phyloP scores from a whole-genome alignment of 2,329 filamentous ascomycete species.

The Hypoxylon sp. region DNA sequence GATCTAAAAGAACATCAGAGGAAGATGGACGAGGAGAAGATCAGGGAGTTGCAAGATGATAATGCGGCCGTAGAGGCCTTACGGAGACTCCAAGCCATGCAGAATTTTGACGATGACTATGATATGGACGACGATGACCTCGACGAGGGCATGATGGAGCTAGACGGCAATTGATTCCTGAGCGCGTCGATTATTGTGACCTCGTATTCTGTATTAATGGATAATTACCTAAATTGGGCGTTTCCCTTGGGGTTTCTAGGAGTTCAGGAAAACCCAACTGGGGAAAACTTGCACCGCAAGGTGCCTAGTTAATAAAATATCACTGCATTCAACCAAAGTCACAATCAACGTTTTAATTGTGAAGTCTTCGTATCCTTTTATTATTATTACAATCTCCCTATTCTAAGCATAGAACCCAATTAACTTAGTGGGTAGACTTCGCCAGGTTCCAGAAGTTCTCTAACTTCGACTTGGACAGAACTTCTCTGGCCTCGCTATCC shows the following conservation, averaged over 20 bases:
- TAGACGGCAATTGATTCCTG: slow-evolving; percentile 44
- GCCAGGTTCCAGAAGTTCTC: slow-evolving; percentile 96
- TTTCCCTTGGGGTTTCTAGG: not conserved
- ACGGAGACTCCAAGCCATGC: slow-evolving; percentile 49
- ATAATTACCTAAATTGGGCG: not conserved
- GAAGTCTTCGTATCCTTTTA: not conserved
- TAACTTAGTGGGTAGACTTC: slow-evolving; percentile 67
- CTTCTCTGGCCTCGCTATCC: slow-evolving; percentile 88
- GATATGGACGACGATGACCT: slow-evolving; percentile 68
- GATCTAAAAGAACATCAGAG: slow-evolving; percentile 85
- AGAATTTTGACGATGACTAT: slow-evolving; percentile 60
- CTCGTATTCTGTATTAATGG: slow-evolving; percentile 2
- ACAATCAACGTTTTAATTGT: slow-evolving; percentile 7
- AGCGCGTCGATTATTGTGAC: not conserved
- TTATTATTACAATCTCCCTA: slow-evolving; percentile 33
- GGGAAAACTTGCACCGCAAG: not conserved
- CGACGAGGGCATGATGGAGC: slow-evolving; percentile 70
- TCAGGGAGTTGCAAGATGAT: slow-evolving; percentile 72
- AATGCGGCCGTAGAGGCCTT: slow-evolving; percentile 53
- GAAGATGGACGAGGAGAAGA: slow-evolving; percentile 78
- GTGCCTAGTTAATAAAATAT: slow-evolving; percentile 16
- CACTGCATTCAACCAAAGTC: not conserved
- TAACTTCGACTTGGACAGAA: slow-evolving; percentile 85
- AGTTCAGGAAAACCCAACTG: not conserved
- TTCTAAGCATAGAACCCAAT: not conserved